These are phyloP conservation scores for Aspergillus sp. DNA, from an alignment of 2,329 filamentous ascomycete species.

Conservation along the genomic window DNA sequence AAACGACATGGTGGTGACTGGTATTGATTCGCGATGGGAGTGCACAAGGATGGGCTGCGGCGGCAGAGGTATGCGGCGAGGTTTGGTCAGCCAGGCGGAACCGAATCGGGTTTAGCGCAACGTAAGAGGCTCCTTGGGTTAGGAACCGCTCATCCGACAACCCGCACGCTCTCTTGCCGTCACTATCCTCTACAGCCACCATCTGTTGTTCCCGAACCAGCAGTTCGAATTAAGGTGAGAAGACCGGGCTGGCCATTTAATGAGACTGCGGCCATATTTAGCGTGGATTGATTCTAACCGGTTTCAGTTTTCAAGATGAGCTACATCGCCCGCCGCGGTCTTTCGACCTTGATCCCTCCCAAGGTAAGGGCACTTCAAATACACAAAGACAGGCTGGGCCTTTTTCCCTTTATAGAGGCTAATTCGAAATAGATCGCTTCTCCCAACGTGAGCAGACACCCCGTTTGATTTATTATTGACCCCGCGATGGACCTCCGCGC, in stretches of 20 bases:
- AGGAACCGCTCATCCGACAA: conserved; percentile 27
- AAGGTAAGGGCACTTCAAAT: conserved; percentile 58
- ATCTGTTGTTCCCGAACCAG: conserved; percentile 24
- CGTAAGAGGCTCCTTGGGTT: conserved; percentile 17
- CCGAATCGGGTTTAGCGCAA: conserved; percentile 30
- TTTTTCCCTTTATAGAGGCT: conserved; percentile 26
- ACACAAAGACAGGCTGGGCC: conserved; percentile 3
- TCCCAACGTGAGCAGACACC: conserved; percentile 28
- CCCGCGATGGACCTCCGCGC: conserved; percentile 8
- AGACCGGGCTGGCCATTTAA: no score
- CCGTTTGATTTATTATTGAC: conserved; percentile 3
- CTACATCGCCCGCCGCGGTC: conserved; percentile 79
- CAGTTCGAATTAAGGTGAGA: conserved; percentile 29
- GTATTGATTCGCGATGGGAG: conserved; percentile 9
- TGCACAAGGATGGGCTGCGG: conserved; percentile 14
- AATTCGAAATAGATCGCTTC: conserved; percentile 33
- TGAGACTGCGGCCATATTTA: no score
- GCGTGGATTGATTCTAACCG: conserved; percentile 18
- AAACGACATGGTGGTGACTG: conserved; percentile 52
- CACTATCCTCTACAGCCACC: conserved; percentile 28
- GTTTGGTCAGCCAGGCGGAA: conserved; percentile 23
- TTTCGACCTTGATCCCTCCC: conserved; percentile 97
- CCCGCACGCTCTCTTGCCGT: conserved; percentile 23
- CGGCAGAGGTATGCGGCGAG: conserved; percentile 25
- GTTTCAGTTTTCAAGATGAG: conserved; percentile 62